phyloP scores from a whole-genome alignment of 495 filamentous ascomycete species.

The Talaromyces wortmannii region DNA sequence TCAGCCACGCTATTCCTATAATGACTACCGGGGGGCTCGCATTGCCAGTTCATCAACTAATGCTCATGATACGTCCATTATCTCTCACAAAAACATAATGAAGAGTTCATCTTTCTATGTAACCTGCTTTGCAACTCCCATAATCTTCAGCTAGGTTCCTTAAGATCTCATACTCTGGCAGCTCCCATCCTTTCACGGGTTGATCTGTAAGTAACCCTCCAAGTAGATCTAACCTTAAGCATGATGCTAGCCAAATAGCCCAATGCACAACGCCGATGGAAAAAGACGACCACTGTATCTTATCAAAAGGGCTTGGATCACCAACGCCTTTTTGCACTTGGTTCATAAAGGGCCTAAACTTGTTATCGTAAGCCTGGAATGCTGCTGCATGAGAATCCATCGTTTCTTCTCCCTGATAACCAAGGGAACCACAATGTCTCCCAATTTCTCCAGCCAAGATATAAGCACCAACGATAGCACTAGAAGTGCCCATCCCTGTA shows the following conservation, averaged over 20 bases:
- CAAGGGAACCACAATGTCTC: conserved; percentile 13
- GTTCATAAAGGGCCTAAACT: conserved; percentile 33
- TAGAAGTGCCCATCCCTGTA: conserved; percentile 43
- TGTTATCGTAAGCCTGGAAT: conserved; percentile 31
- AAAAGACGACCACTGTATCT: conserved; percentile 15
- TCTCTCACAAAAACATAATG: no score
- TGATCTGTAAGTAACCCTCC: conserved; percentile 23
- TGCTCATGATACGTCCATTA: no score
- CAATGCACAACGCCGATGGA: conserved; percentile 21
- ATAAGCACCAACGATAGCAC: conserved; percentile 42
- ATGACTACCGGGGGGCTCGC: background rate
- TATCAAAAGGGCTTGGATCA: conserved; percentile 9
- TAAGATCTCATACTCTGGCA: conserved; percentile 25
- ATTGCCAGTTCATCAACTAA: no score
- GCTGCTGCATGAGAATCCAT: conserved; percentile 14
- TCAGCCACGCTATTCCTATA: background rate
- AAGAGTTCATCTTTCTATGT: no score
- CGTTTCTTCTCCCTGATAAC: background rate
- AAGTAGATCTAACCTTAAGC: conserved; percentile 25
- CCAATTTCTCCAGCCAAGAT: conserved; percentile 46
- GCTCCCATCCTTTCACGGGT: conserved; percentile 28
- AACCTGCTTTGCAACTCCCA: no score
- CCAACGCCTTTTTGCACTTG: conserved; percentile 25
- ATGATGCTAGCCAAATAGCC: conserved; percentile 19
- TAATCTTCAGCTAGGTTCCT: no score